Conservation (phyloP, 192 early-diverging fungal species). For the Mortierella hygrophila region DNA sequence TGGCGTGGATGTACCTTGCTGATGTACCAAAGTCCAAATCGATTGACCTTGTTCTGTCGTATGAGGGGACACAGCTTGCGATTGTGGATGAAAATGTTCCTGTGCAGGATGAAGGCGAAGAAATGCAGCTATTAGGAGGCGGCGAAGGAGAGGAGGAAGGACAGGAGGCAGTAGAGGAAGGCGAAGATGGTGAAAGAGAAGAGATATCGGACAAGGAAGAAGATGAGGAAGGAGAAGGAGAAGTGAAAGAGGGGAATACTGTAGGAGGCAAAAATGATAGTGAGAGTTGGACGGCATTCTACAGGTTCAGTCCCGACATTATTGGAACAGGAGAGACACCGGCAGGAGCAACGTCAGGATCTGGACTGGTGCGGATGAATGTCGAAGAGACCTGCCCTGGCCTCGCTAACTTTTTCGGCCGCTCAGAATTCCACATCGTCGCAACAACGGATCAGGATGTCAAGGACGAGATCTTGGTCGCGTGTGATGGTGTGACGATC, state of each 20-base stretch:
- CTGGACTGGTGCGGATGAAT: neutral
- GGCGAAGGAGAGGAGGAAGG: neutral
- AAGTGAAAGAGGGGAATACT: neutral
- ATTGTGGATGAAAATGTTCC: neutral
- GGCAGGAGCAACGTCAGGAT: neutral
- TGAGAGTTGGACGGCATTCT: neutral
- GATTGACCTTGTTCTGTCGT: neutral
- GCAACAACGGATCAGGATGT: neutral
- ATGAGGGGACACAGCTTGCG: neutral
- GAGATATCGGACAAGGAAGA: neutral
- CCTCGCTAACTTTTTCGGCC: neutral
- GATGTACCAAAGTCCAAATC: neutral
- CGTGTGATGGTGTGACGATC: neutral
- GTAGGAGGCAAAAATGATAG: neutral
- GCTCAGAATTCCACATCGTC: neutral
- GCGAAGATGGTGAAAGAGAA: neutral
- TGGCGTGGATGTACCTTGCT: neutral
- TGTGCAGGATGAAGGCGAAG: neutral
- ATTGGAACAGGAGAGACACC: neutral
- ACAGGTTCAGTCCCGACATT: neutral
- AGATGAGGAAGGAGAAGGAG: neutral
- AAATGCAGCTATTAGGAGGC: neutral
- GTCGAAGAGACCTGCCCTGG: neutral
- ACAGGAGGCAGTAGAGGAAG: neutral
- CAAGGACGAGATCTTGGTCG: conserved; percentile 1